These are phyloP conservation scores for Tetracladium setigerum DNA, from an alignment of 495 filamentous ascomycete species.

Conservation along the genomic window DNA sequence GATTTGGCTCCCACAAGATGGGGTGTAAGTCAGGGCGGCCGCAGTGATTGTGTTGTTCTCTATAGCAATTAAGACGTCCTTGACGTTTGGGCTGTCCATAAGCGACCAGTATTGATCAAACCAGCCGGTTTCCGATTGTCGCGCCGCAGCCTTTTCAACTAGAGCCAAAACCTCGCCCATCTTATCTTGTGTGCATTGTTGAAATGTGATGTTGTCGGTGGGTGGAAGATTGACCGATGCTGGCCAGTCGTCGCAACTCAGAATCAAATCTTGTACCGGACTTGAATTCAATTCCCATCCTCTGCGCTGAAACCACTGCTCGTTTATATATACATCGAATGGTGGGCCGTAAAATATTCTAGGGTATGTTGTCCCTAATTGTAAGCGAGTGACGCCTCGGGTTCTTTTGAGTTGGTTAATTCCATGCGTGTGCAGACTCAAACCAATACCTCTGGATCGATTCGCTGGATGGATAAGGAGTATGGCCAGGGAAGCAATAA, in stretches of 20 bases:
- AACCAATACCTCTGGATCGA: constrained; percentile 45
- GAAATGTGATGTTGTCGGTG: constrained; percentile 30
- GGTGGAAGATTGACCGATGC: constrained; percentile 17
- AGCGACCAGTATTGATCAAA: constrained; percentile 47
- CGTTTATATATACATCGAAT: constrained; percentile 29
- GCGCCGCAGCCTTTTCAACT: constrained; percentile 33
- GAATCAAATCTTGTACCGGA: constrained; percentile 48
- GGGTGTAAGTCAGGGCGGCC: constrained; percentile 47
- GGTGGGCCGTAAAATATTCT: constrained; percentile 52
- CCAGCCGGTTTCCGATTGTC: constrained; percentile 41
- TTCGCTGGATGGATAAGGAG: constrained; percentile 48
- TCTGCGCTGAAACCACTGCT: constrained; percentile 51
- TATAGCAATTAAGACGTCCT: constrained; percentile 41
- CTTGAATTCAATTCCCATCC: constrained; percentile 46
- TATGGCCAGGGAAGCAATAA: constrained; percentile 51
- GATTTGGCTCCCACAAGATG: constrained; percentile 41
- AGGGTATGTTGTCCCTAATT: constrained; percentile 55
- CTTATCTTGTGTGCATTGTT: constrained; percentile 41
- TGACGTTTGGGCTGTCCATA: constrained; percentile 34
- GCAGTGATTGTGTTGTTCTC: constrained; percentile 41
- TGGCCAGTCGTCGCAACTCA: constrained; percentile 45
- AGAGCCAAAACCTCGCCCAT: constrained; percentile 46
- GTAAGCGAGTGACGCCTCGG: constrained; percentile 45
- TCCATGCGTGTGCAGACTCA: constrained; percentile 49
- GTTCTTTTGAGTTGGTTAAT: constrained; percentile 42